These are phyloP conservation scores for Cordyceps fumosorosea DNA, from an alignment of 2,329 filamentous ascomycete genomes.

Conservation along the genomic window DNA sequence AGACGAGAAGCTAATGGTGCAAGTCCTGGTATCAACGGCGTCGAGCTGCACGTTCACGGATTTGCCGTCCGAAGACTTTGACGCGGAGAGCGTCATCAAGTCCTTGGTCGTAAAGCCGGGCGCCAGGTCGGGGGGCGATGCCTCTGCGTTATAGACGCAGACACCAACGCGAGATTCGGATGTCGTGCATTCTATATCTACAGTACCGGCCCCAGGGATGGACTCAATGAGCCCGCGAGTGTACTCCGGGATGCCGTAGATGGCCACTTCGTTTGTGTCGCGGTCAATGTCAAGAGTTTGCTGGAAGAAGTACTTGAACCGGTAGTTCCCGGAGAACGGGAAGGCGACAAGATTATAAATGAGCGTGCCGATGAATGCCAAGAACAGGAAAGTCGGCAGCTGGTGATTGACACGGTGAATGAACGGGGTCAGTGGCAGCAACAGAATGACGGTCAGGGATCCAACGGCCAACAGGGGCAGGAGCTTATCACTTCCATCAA, in stretches of 20 bases:
- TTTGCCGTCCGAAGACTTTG: conserved; percentile 28
- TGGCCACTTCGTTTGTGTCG: conserved; percentile 60
- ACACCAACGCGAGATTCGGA: conserved; percentile 36
- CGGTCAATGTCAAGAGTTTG: conserved; percentile 74
- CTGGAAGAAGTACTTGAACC: conserved; percentile 82
- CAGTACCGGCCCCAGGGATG: conserved; percentile 64
- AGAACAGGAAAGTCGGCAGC: conserved; percentile 67
- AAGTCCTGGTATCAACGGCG: conserved; percentile 71
- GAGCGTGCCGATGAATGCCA: conserved; percentile 67
- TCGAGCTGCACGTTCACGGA: conserved; percentile 59
- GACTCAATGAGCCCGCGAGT: conserved; percentile 58
- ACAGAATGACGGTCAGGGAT: conserved; percentile 59
- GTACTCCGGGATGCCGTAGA: conserved; percentile 63
- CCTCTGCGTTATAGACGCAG: conserved; percentile 63
- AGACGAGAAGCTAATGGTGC: conserved; percentile 65
- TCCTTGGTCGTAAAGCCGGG: conserved; percentile 37
- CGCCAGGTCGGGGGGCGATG: conserved; percentile 53
- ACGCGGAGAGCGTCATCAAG: conserved; percentile 56
- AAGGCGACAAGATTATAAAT: conserved; percentile 84
- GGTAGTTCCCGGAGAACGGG: conserved; percentile 73
- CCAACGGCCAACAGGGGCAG: conserved; percentile 66
- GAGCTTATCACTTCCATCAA: conserved; percentile 71
- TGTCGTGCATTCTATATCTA: conserved; percentile 47
- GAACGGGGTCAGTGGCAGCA: conserved; percentile 75
- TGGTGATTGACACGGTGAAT: conserved; percentile 82